Base-by-base conservation (phyloP, 208 protist species). In the Wallacemonas sp. region DNA sequence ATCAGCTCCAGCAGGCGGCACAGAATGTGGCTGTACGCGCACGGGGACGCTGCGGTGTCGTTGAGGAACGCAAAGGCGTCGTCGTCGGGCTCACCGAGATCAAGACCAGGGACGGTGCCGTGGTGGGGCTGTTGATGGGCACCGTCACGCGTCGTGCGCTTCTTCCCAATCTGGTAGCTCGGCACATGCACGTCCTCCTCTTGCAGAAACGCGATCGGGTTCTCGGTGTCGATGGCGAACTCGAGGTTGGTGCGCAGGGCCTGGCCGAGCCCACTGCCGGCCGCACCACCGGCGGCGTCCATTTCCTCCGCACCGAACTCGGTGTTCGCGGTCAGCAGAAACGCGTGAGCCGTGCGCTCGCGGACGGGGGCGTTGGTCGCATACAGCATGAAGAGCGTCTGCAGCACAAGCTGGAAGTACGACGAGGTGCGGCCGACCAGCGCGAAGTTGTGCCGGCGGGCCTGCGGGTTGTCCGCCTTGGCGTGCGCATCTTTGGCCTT, bases 21-120 rank as follows among this genome's bases (percentile, higher is more conserved):
- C 29, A 94, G 72, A n/a, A 88, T 61, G 54, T 90, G 76, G 44
- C 88, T 94, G 67, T 94, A 94, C n/a, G 72, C 49, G 41, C 77
- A 87, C 44, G 82, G 73, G 3, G 55, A 29, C 3, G 68, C 42
- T 1, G 63, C 67, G 16, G 74, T 86, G 65, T 93, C 87, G 57
- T 93, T 81, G 36, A 72, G 46, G 52, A 90, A 93, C 62, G 62
- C 70, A 68, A 72, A 48, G 52, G 22, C 74, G 22, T 69, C 77
- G n/a, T 65, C 73, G 14, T 73, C 67, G 1, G 48, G 68, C 1
- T 25, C 22, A 28, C n/a, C 31, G 25, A 45, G 11, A 11, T 54
- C 29, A 11, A 54, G 8, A 32, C 16, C 23, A 14, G 55, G 23
- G 5, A 23, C 28, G 12, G 18, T 45, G 49, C 64, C 38, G 20